Evolutionary conservation across 257 asterid genomes (phyloP), one percentile per base, ranked within the genome.

Genomic region (Ajuga chamaepitys): DNA sequence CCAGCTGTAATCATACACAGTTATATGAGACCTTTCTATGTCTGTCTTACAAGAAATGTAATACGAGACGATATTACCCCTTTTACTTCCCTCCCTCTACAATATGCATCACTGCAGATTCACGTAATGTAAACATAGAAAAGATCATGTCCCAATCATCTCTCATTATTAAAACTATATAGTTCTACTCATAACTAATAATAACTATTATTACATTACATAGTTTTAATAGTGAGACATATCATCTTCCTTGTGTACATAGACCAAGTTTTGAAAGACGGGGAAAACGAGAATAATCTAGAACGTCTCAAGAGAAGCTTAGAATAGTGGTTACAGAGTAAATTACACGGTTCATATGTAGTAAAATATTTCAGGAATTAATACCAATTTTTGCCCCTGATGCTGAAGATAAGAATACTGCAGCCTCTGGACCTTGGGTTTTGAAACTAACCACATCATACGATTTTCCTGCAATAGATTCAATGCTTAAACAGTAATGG

Each of bases 351-450:
- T 7, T 7, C 14, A 21, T 52, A 11, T 24, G 32, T 7, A 20
- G n/a, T 64, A 40, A 11, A 34, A 40, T 25, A 45, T 13, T 22
- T 0, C n/a, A 24, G 10, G 46, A n/a, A 32, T 18, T 9, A 17
- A 55, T 85, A 89, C 95, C 96, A 4, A 88, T 78, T 75, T 72
- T 78, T 1, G 88, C 65, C 58, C 72, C 84, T 13, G 88, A 71
- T 24, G 77, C 52, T 20, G 97, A 83, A 53, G 87, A 34, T 14
- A 78, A 32, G 74, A 86, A 76, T 34, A 89, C 88, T 4, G 73
- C 30, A 55, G 83, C 78, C 9, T 81, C 85, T 2, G 81, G 85
- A 45, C 82, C 82, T 35, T 68, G 87, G 51, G 80, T 62, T 38
- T 73, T 70, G 61, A 48, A 42, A 75, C 86, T 82, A 60, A 85